These are phyloP conservation scores for Starmerella cellae DNA, from an alignment of 805 yeast genomes.

Conservation along the genomic window DNA sequence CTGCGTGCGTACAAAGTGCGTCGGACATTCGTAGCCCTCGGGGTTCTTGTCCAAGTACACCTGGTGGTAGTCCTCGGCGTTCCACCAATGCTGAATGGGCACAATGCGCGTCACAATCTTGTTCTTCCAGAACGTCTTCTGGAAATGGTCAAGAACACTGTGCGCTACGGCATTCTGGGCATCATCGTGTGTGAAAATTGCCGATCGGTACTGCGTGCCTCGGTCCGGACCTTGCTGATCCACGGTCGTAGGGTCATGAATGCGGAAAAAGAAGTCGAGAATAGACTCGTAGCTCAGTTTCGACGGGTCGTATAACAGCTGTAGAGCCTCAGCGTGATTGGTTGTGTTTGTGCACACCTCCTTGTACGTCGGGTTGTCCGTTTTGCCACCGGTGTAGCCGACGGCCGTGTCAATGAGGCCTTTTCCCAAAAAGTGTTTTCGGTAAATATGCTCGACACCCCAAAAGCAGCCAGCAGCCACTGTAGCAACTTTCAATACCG, in stretches of 20 bases:
- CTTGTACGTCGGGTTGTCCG: constrained; percentile 44
- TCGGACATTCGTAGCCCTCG: constrained; percentile 77
- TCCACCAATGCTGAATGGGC: constrained; percentile 59
- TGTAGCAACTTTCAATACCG: constrained; percentile 28
- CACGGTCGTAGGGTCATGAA: constrained; percentile 85
- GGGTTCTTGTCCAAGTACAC: constrained; percentile 68
- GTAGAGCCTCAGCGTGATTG: constrained; percentile 69
- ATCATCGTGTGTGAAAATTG: constrained; percentile 48
- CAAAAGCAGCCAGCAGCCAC: constrained; percentile 45
- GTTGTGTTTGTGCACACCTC: constrained; percentile 70
- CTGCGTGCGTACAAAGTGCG: constrained; percentile 62
- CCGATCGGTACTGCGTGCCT: constrained; percentile 87
- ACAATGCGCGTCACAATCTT: constrained; percentile 57
- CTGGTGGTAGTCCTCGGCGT: constrained; percentile 95
- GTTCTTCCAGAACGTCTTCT: constrained; percentile 62
- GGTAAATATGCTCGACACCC: constrained; percentile 63
- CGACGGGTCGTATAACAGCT: constrained; percentile 67
- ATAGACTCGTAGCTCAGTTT: constrained; percentile 46
- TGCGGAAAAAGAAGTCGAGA: constrained; percentile 71
- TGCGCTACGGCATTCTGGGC: constrained; percentile 39
- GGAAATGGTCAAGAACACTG: constrained; percentile 39
- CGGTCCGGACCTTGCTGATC: constrained; percentile 76
- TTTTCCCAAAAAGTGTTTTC: constrained; percentile 49
- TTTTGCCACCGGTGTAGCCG: constrained; percentile 76
- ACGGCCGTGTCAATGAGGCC: constrained; percentile 68